phyloP scores from a whole-genome alignment of 164 flowering plant genomes.

The Buxus sempervirens region DNA sequence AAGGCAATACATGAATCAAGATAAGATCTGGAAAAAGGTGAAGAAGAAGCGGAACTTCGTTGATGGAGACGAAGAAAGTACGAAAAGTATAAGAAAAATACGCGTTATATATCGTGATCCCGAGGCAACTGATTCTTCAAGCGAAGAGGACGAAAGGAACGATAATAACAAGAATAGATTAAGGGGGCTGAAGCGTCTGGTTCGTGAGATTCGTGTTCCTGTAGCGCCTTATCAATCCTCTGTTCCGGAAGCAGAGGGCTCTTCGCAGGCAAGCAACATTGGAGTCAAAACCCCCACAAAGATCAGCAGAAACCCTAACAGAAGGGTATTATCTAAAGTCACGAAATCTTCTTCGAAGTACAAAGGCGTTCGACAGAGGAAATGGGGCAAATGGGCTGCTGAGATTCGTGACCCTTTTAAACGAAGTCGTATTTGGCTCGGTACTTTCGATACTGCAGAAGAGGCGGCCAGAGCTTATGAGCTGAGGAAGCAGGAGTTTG shows the following conservation, averaged over 20 bases:
- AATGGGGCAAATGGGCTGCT: conserved; percentile 82
- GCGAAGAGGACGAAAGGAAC: conserved; percentile 46
- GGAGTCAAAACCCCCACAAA: conserved; percentile 9
- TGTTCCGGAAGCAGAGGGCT: conserved; percentile 29
- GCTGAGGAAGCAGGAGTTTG: conserved; percentile 30
- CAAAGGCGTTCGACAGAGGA: conserved; percentile 59
- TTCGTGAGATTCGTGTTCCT: neutral
- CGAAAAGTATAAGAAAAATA: conserved; percentile 33
- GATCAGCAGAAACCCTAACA: conserved; percentile 2
- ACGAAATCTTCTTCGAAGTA: conserved; percentile 20
- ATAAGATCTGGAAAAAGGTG: conserved; percentile 20
- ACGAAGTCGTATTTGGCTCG: conserved; percentile 50
- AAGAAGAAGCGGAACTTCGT: conserved; percentile 14
- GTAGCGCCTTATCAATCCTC: neutral
- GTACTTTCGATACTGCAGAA: conserved; percentile 56
- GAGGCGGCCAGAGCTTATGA: conserved; percentile 59
- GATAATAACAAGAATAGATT: neutral
- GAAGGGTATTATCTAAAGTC: conserved; percentile 16
- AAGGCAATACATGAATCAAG: conserved; percentile 22
- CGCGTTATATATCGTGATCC: conserved; percentile 70
- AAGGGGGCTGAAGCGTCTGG: neutral
- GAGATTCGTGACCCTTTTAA: conserved; percentile 59
- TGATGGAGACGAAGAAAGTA: neutral
- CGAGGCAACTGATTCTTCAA: conserved; percentile 16
- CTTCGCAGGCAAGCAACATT: conserved; percentile 37